Conservation (phyloP, 345 rosid species). For the Dipteronia dyeriana region DNA sequence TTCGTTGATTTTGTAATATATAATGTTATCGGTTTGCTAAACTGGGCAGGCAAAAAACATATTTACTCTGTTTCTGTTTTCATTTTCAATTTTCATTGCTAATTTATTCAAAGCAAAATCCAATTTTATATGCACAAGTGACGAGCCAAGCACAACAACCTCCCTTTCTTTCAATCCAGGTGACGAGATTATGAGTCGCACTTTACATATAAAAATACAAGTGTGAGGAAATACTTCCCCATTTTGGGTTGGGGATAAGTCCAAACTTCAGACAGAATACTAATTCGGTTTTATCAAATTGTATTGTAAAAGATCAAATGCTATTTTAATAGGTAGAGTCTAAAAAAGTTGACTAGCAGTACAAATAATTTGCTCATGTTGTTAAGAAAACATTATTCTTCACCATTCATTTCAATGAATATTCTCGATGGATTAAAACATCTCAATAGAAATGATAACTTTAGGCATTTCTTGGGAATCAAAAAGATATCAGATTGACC, state of each 20-base stretch:
- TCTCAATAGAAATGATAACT: not conserved
- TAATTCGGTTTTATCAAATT: no score
- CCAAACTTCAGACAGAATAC: no score
- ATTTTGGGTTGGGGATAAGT: no score
- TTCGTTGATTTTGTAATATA: not conserved
- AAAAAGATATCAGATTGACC: not conserved
- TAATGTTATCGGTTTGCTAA: not conserved
- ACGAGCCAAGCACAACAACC: no score
- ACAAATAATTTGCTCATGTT: not conserved
- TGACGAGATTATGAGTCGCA: no score
- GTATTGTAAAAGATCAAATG: no score
- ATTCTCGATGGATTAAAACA: not conserved
- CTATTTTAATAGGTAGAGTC: not conserved
- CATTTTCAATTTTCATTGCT: not conserved
- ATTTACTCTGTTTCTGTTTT: not conserved
- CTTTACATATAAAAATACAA: no score
- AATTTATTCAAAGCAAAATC: not conserved
- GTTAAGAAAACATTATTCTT: not conserved
- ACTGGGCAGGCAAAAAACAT: slow-evolving; percentile 3
- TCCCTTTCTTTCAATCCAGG: no score
- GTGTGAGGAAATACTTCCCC: no score
- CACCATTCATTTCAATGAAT: not conserved
- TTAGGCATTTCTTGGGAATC: not conserved
- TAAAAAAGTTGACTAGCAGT: no score
- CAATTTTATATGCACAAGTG: not conserved